Evolutionary conservation across 306 rosid species (phyloP).

Genomic region (Pyrus bretschneideri): DNA sequence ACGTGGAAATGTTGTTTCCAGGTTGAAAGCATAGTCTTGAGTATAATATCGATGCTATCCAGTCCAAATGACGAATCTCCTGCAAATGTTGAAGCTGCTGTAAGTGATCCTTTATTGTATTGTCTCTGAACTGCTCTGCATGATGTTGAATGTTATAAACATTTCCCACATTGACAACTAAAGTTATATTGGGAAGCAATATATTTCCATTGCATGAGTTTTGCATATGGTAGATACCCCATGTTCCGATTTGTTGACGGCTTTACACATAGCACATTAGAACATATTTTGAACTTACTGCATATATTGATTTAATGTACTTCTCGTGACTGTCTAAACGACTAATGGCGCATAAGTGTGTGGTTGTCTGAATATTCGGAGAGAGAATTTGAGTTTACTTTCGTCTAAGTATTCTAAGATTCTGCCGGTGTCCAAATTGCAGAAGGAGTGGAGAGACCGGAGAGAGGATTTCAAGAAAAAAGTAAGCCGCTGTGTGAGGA

Average conservation of each 20-base stretch:
- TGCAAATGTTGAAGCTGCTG: slow-evolving; percentile 98
- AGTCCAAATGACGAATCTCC: slow-evolving; percentile 98
- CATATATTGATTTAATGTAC: not conserved
- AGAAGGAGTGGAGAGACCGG: slow-evolving; percentile 95
- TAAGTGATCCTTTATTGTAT: slow-evolving; percentile 35
- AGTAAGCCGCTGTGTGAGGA: slow-evolving; percentile 90
- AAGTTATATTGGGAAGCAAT: not conserved
- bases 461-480: slow-evolving; percentile 96
- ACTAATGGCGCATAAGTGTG: not conserved
- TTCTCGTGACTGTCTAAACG: not conserved
- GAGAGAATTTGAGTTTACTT: not conserved
- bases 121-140: not conserved
- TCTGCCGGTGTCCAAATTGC: slow-evolving; percentile 25
- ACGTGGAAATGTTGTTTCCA: slow-evolving; percentile 29
- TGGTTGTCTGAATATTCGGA: not conserved
- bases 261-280: not conserved
- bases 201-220: not conserved
- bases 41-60: slow-evolving; percentile 97
- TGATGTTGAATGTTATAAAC: not conserved
- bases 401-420: not conserved
- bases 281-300: not conserved
- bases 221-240: not conserved
- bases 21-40: slow-evolving; percentile 99
- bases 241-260: not conserved
- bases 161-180: not conserved